Base-by-base conservation (phyloP, 225 moss, liverwort and hornwort species). In the Pseudisothecium myosuroides region DNA sequence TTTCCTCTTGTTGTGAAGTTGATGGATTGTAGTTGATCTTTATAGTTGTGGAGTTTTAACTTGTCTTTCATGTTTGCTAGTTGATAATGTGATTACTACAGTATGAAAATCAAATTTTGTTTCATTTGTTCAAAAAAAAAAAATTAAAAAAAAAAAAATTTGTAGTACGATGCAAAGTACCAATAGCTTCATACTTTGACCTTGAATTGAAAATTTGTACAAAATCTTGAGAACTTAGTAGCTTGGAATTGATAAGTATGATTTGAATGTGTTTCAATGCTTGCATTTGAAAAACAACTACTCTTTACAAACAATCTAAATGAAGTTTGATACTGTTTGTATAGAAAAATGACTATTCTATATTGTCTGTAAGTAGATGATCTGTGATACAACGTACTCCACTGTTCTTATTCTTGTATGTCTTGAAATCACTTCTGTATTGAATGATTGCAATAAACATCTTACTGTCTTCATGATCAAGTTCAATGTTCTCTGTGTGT, bases 11-110 rank as follows among this genome's bases (percentile, higher is more conserved):
- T 39, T 27, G 58, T 17, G 2, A 27, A 59, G 28, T 80, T 18
- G 2, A 58, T n/a, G 11, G 1, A 59, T 80, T 58, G 41, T 28
- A 15, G 4, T 8, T 59, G 3, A 28, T 79, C 27, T 58, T 79
- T 0, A 14, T 2, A n/a, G 4, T 17, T 1, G 11, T 16, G 0
- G 17, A 17, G 5, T 17, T 10, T 15, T 2, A 56, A 23, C 16
- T 55, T 58, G 6, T 2, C 0, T 7, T 39, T 28, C 7, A 11
- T 12, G 18, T 28, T 18, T 21, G 0, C 4, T 56, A 56, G 8
- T 80, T 32, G 60, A 60, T 60, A 29, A 0, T 11, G 1, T 31
- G 9, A 21, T 39, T 11, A 3, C 2, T 27, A 10, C 12, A 43
- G 0, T 1, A 3, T 8, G 29, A 8, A 59, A 41, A 31, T 60